Evolutionary conservation across 352 stramenopile species (phyloP).

Genomic region (Hyaloperonospora brassicae): DNA sequence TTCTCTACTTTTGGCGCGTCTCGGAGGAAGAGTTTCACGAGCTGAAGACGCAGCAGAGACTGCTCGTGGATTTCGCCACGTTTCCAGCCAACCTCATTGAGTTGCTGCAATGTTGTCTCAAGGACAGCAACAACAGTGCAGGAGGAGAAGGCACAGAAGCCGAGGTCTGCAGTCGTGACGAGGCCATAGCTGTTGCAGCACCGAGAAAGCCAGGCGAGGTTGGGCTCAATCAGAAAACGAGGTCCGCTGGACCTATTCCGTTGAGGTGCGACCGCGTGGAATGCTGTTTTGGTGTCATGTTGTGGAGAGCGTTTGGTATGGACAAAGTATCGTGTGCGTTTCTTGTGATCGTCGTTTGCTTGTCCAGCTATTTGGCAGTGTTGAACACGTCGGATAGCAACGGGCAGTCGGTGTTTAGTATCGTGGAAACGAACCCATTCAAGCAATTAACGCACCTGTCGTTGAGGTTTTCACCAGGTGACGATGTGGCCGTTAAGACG

Average conservation of each 20-base stretch:
- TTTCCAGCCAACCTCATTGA: slow-evolving; percentile 92
- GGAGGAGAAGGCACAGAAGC: slow-evolving; percentile 15
- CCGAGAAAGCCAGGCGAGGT: slow-evolving; percentile 5
- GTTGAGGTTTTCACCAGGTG: slow-evolving; percentile 75
- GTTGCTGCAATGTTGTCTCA: slow-evolving; percentile 83
- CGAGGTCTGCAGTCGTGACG: slow-evolving; percentile 1
- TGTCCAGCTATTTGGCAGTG: slow-evolving; percentile 68
- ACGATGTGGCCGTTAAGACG: slow-evolving; percentile 85
- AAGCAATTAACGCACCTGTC: slow-evolving; percentile 92
- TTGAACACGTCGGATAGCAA: slow-evolving; percentile 61
- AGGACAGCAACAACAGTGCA: slow-evolving; percentile 46
- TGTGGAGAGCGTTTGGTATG: slow-evolving; percentile 2
- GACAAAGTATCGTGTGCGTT: too few relatives aligned
- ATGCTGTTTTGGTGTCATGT: background rate
- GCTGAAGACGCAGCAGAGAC: slow-evolving; percentile 88
- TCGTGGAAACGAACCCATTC: slow-evolving; percentile 92
- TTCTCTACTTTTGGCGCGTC: slow-evolving; percentile 89
- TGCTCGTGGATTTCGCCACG: slow-evolving; percentile 90
- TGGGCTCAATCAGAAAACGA: slow-evolving; percentile 24
- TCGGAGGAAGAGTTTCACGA: slow-evolving; percentile 93
- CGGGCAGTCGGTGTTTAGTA: slow-evolving; percentile 78
- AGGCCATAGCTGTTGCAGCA: slow-evolving; percentile 1
- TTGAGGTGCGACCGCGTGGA: slow-evolving; percentile 33
- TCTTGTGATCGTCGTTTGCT: background rate
- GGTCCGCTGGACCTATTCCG: slow-evolving; percentile 60